Evolutionary conservation across 257 asterid species (phyloP).

Genomic region (Gardenia jasminoides): DNA sequence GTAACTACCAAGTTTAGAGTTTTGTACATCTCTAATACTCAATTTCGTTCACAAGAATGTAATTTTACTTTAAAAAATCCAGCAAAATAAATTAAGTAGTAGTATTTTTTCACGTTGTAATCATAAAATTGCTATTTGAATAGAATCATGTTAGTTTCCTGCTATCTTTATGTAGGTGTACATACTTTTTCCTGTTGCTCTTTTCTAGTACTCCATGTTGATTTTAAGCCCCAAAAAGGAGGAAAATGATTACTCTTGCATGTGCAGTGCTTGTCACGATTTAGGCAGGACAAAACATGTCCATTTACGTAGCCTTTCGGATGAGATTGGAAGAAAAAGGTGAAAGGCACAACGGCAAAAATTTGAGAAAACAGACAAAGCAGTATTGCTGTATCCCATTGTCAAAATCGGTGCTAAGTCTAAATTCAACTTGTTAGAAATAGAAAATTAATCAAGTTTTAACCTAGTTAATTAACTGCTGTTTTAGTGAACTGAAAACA

Average conservation of each 20-base stretch:
- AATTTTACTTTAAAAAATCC: too few relatives aligned
- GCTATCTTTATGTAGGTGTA: background rate
- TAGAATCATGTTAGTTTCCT: too few relatives aligned
- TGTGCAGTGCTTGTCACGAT: slow-evolving; percentile 2
- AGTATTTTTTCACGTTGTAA: too few relatives aligned
- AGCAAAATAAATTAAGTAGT: too few relatives aligned
- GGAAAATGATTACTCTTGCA: slow-evolving; percentile 1
- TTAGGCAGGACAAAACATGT: background rate
- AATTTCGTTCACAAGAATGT: background rate
- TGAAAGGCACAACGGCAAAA: background rate
- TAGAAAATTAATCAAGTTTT: background rate
- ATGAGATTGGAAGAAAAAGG: background rate
- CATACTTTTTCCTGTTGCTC: background rate
- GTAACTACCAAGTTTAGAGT: too few relatives aligned
- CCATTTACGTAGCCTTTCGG: background rate
- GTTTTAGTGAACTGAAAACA: background rate
- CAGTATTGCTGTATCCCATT: background rate
- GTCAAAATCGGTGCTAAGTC: background rate
- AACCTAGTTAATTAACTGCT: background rate
- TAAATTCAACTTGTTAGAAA: background rate
- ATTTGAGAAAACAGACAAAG: background rate
- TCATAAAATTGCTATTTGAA: background rate
- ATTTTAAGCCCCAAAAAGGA: background rate
- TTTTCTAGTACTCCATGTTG: too few relatives aligned
- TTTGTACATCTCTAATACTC: too few relatives aligned